Evolutionary conservation across 148 eudicot genomes (phyloP).

Genomic region (Polygonum maritimum): DNA sequence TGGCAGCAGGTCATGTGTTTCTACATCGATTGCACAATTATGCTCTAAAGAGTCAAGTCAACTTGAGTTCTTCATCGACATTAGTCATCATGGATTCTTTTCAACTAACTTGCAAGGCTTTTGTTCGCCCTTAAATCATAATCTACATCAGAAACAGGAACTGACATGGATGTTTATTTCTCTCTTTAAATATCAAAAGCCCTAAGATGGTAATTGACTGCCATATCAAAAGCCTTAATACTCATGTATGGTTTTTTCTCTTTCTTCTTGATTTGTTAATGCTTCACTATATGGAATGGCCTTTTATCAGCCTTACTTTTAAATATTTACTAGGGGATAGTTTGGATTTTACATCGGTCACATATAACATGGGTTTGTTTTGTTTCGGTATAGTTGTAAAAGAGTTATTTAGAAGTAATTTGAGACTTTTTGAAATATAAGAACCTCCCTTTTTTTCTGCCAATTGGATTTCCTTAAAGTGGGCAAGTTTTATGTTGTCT

Average conservation of each 20-base stretch:
- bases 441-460: not conserved
- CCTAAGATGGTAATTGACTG: constrained; percentile 21
- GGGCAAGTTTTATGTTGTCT: constrained; percentile 14
- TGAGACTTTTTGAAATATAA: not conserved
- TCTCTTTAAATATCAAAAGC: constrained; percentile 28
- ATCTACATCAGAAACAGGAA: too few species aligned
- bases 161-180: constrained; percentile 32
- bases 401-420: not conserved
- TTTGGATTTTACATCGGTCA: not conserved
- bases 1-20: constrained; percentile 62
- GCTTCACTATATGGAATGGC: not conserved
- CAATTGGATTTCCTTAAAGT: not conserved
- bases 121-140: too few species aligned
- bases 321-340: not conserved
- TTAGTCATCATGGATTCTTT: constrained; percentile 18
- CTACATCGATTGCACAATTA: constrained; percentile 35
- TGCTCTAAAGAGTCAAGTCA: constrained; percentile 10
- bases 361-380: not conserved
- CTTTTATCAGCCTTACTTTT: not conserved
- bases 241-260: not conserved
- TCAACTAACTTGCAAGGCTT: constrained; percentile 33
- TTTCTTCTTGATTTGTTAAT: not conserved
- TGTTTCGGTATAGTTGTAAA: not conserved
- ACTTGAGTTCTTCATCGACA: constrained; percentile 13
- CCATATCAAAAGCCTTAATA: not conserved